A percentile compares a stretch with the other conserved stretches of the same genome.
These are phyloP conservation scores for Arthroderma uncinatum DNA, from an alignment of 2,329 filamentous ascomycete genomes.

Conservation along the genomic window DNA sequence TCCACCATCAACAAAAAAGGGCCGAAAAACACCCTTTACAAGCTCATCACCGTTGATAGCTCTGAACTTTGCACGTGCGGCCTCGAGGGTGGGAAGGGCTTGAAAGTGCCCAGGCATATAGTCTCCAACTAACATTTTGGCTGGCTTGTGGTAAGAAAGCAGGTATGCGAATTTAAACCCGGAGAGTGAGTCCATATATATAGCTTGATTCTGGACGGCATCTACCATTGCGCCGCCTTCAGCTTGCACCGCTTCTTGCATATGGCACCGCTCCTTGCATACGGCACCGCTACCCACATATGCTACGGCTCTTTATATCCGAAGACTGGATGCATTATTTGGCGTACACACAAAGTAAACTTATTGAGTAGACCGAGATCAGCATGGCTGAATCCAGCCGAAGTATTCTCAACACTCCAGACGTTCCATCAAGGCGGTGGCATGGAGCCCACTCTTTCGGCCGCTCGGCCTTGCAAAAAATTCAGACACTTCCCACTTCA, in stretches of 20 bases:
- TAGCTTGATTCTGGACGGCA: too few species aligned
- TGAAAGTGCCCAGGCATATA: not conserved
- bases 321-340: not conserved
- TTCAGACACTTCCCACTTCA: not conserved
- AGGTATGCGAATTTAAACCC: too few species aligned
- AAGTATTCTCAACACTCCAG: not conserved
- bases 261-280: too few species aligned
- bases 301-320: too few species aligned
- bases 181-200: too few species aligned
- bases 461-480: constrained; percentile 3
- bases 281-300: too few species aligned
- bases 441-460: constrained; percentile 3
- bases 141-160: too few species aligned
- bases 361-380: not conserved
- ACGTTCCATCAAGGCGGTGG: not conserved
- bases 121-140: constrained; percentile 2
- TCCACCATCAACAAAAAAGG: constrained; percentile 6
- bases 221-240: too few species aligned
- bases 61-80: constrained; percentile 1
- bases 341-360: not conserved
- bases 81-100: constrained; percentile 4
- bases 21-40: constrained; percentile 9
- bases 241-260: too few species aligned
- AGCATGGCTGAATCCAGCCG: not conserved
- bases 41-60: not conserved